These are phyloP conservation scores for Plenodomus lindquistii DNA, from an alignment of 2,329 filamentous ascomycete species.

Conservation along the genomic window DNA sequence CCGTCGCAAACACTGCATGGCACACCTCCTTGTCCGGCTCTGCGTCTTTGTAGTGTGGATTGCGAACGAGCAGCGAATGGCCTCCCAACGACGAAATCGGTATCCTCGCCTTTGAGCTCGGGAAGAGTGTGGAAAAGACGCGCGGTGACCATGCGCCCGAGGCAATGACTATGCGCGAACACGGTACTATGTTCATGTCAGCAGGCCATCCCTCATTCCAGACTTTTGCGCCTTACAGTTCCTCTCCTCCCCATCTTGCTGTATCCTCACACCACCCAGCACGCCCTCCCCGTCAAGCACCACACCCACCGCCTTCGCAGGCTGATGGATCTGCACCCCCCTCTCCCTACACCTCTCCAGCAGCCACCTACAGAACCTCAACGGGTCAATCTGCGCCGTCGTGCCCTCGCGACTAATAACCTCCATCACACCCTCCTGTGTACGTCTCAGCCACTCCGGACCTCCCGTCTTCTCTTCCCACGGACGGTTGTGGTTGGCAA, in stretches of 20 bases:
- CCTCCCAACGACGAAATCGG: conserved; percentile 68
- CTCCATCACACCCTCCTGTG: conserved; percentile 61
- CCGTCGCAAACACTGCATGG: conserved; percentile 71
- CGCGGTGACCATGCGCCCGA: conserved; percentile 72
- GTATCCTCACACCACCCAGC: conserved; percentile 55
- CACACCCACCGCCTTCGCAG: conserved; percentile 60
- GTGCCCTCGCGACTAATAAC: conserved; percentile 64
- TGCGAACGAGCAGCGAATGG: conserved; percentile 70
- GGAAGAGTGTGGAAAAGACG: conserved; percentile 70
- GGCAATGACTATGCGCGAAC: conserved; percentile 67
- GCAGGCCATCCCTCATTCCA: background rate
- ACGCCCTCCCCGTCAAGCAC: conserved; percentile 55
- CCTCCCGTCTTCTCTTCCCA: conserved; percentile 32
- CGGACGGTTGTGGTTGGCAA: conserved; percentile 46
- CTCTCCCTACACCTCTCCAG: conserved; percentile 59
- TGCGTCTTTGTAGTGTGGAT: conserved; percentile 56
- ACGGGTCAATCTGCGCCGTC: conserved; percentile 71
- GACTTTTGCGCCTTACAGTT: conserved; percentile 7
- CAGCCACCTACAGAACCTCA: conserved; percentile 68
- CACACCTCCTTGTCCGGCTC: conserved; percentile 55
- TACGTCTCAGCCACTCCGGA: conserved; percentile 64
- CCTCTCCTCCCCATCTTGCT: conserved; percentile 6
- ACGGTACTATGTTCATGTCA: conserved; percentile 54
- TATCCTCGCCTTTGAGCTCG: conserved; percentile 55
- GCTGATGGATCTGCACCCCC: conserved; percentile 69